Evolutionary conservation across 1,139 yeast genomes (phyloP).

Genomic region (Taiozyma onychis): DNA sequence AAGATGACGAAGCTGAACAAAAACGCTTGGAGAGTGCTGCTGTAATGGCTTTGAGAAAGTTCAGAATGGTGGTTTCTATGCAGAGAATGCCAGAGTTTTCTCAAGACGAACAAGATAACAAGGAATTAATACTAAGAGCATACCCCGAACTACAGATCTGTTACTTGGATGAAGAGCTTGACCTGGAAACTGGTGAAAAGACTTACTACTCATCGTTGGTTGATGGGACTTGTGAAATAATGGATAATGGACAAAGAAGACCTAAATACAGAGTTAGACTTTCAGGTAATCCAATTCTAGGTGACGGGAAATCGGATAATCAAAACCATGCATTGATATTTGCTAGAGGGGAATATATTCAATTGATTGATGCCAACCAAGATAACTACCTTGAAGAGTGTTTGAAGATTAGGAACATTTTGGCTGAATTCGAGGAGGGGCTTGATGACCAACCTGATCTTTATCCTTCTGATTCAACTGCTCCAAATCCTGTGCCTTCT

Average conservation of each 20-base stretch:
- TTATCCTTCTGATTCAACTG: conserved; percentile 51
- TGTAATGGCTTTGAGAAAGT: conserved; percentile 69
- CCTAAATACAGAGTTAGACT: conserved; percentile 66
- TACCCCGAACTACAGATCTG: conserved; percentile 72
- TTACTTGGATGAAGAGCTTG: conserved; percentile 66
- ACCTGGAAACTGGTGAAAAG: conserved; percentile 51
- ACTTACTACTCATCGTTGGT: conserved; percentile 63
- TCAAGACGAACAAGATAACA: conserved; percentile 63
- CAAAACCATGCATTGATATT: conserved; percentile 67
- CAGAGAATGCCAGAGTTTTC: conserved; percentile 64
- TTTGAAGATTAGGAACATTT: conserved; percentile 92
- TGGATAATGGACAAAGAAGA: conserved; percentile 63
- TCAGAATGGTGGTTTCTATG: conserved; percentile 69
- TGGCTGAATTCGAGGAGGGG: conserved; percentile 97
- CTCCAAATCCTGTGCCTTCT: conserved; percentile 46
- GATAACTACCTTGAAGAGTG: conserved; percentile 98
- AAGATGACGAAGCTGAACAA: conserved; percentile 60
- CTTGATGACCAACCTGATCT: conserved; percentile 80
- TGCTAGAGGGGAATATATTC: conserved; percentile 77
- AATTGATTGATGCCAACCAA: conserved; percentile 97
- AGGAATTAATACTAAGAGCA: conserved; percentile 64
- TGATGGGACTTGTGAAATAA: conserved; percentile 66
- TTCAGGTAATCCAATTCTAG: conserved; percentile 72
- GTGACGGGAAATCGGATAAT: conserved; percentile 76
- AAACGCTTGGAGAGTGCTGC: conserved; percentile 50